A percentile compares a stretch with the other conserved stretches of the same genome.
These are phyloP conservation scores for Fusarium sulawesiense DNA, from an alignment of 2,329 filamentous ascomycete species.

Conservation along the genomic window DNA sequence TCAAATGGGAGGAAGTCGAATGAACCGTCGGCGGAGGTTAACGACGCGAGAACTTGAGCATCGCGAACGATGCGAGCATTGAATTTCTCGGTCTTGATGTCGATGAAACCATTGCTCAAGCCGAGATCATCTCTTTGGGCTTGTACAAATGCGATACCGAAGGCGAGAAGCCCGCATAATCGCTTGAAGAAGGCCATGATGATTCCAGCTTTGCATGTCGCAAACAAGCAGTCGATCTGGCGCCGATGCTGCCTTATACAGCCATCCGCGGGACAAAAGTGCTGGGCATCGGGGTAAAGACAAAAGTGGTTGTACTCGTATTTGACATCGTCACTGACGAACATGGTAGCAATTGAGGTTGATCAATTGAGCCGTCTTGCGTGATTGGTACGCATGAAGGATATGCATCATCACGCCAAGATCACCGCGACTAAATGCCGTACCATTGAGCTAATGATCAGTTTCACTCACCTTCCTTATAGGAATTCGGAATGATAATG, in stretches of 20 bases:
- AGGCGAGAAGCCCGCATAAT: not conserved
- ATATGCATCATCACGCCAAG: not conserved
- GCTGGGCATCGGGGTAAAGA: not conserved
- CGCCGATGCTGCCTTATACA: not conserved
- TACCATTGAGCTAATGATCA: not conserved
- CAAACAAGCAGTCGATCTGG: not conserved
- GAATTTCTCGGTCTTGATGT: slow-evolving; percentile 55
- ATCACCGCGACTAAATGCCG: too few relatives aligned
- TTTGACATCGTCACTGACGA: not conserved
- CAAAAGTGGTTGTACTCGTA: not conserved
- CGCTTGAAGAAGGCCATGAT: slow-evolving; percentile 12
- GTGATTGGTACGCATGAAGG: not conserved
- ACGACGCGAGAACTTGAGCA: slow-evolving; percentile 61
- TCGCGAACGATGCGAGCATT: slow-evolving; percentile 56
- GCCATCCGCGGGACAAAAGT: not conserved
- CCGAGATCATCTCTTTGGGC: slow-evolving; percentile 49
- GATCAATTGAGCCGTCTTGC: not conserved
- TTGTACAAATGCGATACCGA: not conserved
- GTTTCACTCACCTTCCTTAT: not conserved
- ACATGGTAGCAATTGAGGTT: not conserved
- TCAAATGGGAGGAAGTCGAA: slow-evolving; percentile 70
- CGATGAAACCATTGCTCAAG: slow-evolving; percentile 54
- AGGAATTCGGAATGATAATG: too few relatives aligned
- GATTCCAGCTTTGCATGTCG: not conserved
- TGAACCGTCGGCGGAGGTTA: slow-evolving; percentile 53